Base-by-base conservation (phyloP, 257 asterid species). In the Thymus mandschuricus region DNA sequence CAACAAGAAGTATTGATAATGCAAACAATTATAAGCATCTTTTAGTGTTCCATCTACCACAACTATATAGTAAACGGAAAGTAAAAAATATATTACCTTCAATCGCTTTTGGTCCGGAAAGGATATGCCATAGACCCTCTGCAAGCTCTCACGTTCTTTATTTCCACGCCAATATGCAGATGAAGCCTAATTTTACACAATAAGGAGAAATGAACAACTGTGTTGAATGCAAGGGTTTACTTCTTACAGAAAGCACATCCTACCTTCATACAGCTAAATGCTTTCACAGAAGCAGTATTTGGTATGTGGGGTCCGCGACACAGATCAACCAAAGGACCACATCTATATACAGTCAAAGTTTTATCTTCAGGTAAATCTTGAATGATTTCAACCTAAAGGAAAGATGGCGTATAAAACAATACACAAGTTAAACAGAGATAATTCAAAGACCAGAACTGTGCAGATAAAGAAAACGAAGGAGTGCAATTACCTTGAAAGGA, bases 271-370 rank as follows among this genome's bases (percentile, higher is more conserved):
- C 99, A 95, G 69, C 88, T 74, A 79, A 95, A 85, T 57, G 99
- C 98, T 82, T 95, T 95, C 78, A 89, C 98, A 75, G 92, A 89
- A 68, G 98, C 87, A 48, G 98, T 89, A 76, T 85, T 95, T 52
- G 99, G 99, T 72, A 95, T 92, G 77, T 95, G 99, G 5, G 99
- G 99, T 55, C 99, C 99, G 76, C 98, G 96, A 64, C 99, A 95
- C 60, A 92, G 88, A 85, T 95, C 98, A 70, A 95, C 96, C 84
- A 95, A 84, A 41, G 97, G 97, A 62, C 99, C 99, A 75, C 99
- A 95, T 84, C 99, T 80, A 76, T 92, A 95, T 38, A 95, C 99
- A 2, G 97, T 95, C 65, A 95, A 89, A 38, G 99, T 92, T 84
- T 88, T 88, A 73, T 92, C 99, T 74, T 81, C 97, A 0, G 99